These are phyloP conservation scores for Colletotrichum sp. DNA, from an alignment of 2,329 filamentous ascomycete species.

Conservation along the genomic window DNA sequence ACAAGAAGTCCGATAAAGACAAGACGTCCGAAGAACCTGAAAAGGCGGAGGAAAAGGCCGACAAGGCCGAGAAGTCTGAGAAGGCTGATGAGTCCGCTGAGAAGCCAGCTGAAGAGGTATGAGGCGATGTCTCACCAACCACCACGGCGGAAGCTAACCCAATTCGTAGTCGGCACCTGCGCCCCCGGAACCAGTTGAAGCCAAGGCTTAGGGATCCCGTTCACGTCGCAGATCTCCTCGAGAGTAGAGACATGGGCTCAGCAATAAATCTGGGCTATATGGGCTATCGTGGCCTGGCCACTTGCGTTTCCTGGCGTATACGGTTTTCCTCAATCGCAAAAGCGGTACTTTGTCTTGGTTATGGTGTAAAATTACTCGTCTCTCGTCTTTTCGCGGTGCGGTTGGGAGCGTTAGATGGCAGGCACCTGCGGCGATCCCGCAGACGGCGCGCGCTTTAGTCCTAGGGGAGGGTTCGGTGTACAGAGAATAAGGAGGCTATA, in stretches of 20 bases:
- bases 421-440: not conserved
- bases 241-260: constrained; percentile 8
- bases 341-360: constrained; percentile 15
- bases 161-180: constrained; percentile 25
- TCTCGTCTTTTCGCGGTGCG: not conserved
- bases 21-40: constrained; percentile 35
- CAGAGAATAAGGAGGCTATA: not conserved
- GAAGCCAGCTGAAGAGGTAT: constrained; percentile 39
- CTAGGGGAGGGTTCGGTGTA: constrained; percentile 13
- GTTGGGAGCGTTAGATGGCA: constrained; percentile 6
- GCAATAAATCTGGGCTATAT: not conserved
- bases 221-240: not conserved
- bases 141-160: not conserved
- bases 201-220: constrained; percentile 33
- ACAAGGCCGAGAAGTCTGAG: constrained; percentile 25
- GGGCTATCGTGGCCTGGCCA: not conserved
- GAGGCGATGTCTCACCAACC: constrained; percentile 9
- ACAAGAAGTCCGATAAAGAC: constrained; percentile 36
- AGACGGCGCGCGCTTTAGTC: not conserved
- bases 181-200: constrained; percentile 38
- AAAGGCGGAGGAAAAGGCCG: constrained; percentile 34
- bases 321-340: constrained; percentile 17
- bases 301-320: constrained; percentile 23
- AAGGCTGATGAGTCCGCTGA: constrained; percentile 21
- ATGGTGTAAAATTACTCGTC: constrained; percentile 21